phyloP scores from a whole-genome alignment of 371 early-diverging fungal species.

The Blakeslea trispora region DNA sequence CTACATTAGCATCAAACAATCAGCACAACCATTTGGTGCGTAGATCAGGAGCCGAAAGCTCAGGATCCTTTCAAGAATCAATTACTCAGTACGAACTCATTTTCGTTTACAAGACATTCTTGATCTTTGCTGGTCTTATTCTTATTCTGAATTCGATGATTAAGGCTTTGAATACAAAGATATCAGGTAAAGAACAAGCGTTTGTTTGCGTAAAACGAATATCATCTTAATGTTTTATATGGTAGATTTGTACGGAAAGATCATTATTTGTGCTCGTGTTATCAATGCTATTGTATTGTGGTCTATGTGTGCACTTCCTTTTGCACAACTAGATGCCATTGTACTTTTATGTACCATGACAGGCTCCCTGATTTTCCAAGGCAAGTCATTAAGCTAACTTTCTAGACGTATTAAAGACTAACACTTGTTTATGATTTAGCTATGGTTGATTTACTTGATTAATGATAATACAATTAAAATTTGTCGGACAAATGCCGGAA shows the following conservation, averaged over 20 bases:
- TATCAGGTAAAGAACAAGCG: constrained; percentile 31
- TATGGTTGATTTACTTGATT: constrained; percentile 21
- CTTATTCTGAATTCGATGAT: constrained; percentile 48
- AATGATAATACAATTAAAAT: too few species aligned
- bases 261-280: constrained; percentile 46
- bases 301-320: constrained; percentile 53
- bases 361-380: constrained; percentile 48
- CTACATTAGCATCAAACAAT: too few species aligned
- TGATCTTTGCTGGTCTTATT: constrained; percentile 50
- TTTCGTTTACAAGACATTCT: constrained; percentile 51
- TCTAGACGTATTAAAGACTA: too few species aligned
- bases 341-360: constrained; percentile 43
- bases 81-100: constrained; percentile 27
- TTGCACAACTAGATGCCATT: constrained; percentile 45
- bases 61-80: constrained; percentile 10
- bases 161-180: constrained; percentile 48
- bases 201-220: too few species aligned
- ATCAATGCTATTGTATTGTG: constrained; percentile 45
- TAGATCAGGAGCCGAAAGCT: constrained; percentile 20
- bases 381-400: too few species aligned
- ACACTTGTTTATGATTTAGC: too few species aligned
- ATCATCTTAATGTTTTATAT: too few species aligned
- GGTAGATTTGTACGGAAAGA: constrained; percentile 49
- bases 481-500: too few species aligned
- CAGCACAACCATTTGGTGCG: constrained; percentile 11